These are phyloP conservation scores for Blastobotrys terrestris DNA, from an alignment of 805 yeast genomes.

Conservation along the genomic window DNA sequence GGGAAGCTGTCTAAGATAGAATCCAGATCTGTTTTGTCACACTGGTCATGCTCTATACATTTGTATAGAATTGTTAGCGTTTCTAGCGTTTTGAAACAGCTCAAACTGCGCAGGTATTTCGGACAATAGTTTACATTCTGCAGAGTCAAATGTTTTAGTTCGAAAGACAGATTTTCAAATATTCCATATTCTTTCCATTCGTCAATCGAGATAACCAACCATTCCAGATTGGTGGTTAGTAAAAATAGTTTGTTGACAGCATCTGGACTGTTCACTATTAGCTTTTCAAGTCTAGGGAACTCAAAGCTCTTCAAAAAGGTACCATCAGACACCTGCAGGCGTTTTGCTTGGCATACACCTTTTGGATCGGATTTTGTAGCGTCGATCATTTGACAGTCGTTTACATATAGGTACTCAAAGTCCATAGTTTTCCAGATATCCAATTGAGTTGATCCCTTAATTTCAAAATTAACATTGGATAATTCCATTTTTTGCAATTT, in stretches of 20 bases:
- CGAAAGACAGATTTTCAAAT: background rate
- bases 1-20: background rate
- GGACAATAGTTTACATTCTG: background rate
- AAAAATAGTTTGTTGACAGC: background rate
- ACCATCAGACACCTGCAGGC: background rate
- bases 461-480: background rate
- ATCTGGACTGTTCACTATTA: background rate
- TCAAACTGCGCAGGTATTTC: background rate
- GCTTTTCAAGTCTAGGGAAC: background rate
- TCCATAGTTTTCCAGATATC: background rate
- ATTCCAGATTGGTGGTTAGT: background rate
- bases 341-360: background rate
- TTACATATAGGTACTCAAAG: background rate
- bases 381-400: background rate
- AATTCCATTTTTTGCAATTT: background rate
- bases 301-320: background rate
- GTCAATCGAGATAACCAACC: background rate
- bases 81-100: background rate
- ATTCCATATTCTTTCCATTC: background rate
- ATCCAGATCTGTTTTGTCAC: background rate
- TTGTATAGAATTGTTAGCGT: background rate
- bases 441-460: background rate
- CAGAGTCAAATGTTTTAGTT: background rate
- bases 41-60: background rate
- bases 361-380: too few species aligned